Conservation (phyloP, 495 filamentous ascomycete genomes). For the Cercophora samala region DNA sequence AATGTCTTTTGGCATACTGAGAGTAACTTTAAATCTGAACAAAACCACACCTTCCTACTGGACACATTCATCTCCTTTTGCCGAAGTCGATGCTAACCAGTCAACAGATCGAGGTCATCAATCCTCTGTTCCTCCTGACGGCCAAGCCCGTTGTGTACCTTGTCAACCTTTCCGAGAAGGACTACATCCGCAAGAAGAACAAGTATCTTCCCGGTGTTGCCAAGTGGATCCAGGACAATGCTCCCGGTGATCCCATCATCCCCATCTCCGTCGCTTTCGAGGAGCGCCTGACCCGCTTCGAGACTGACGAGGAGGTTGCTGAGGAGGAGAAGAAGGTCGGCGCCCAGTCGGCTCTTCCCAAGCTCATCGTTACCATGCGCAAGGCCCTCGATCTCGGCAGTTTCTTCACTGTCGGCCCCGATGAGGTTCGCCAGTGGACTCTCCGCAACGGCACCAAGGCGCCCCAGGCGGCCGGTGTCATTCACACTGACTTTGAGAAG, state of each 20-base stretch:
- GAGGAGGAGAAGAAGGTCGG: constrained; percentile 88
- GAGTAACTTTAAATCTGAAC: constrained; percentile 45
- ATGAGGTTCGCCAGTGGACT: constrained; percentile 98
- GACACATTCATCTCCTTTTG: constrained; percentile 19
- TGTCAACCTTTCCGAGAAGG: constrained; percentile 93
- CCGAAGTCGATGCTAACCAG: constrained; percentile 31
- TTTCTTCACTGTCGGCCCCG: constrained; percentile 96
- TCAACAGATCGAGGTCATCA: constrained; percentile 89
- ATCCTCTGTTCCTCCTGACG: constrained; percentile 89
- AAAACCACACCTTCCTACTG: constrained; percentile 54
- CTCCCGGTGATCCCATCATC: constrained; percentile 81
- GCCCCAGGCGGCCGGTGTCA: constrained; percentile 94
- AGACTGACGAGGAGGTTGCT: constrained; percentile 68
- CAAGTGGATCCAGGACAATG: constrained; percentile 89
- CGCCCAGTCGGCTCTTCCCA: constrained; percentile 85
- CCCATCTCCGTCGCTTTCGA: constrained; percentile 91
- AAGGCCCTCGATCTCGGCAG: constrained; percentile 80
- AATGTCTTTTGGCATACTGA: constrained; percentile 81
- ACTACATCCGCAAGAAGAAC: constrained; percentile 99
- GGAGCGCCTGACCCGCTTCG: constrained; percentile 79
- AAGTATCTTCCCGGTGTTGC: constrained; percentile 93
- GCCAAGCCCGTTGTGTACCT: constrained; percentile 98
- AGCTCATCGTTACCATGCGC: constrained; percentile 93
- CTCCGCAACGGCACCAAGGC: constrained; percentile 96
- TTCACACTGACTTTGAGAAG: constrained; percentile 99